Percentiles rank a stretch among this genome's conserved stretches.
Evolutionary conservation across 2,329 filamentous ascomycete genomes (phyloP).

Genomic region (Neofusicoccum ribis): DNA sequence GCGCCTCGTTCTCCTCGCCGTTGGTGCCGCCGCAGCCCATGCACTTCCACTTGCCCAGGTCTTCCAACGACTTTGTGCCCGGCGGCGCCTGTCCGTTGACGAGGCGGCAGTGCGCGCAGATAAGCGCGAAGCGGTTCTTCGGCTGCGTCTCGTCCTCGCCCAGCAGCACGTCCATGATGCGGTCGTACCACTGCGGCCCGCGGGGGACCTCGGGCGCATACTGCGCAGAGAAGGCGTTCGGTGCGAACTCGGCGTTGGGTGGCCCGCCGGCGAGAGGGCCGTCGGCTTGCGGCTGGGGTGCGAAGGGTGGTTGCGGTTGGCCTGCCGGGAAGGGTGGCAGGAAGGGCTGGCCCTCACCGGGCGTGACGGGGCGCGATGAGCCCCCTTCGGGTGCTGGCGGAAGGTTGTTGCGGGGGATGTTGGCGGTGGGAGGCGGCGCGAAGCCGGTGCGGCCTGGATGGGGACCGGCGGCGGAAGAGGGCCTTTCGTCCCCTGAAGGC

Average conservation of each 20-base stretch:
- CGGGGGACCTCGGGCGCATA: slow-evolving; percentile 30
- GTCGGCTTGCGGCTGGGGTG: not conserved
- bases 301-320: slow-evolving; percentile 22
- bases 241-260: slow-evolving; percentile 66
- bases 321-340: slow-evolving; percentile 21
- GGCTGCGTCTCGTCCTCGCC: slow-evolving; percentile 93
- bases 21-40: slow-evolving; percentile 81
- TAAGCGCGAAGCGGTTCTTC: slow-evolving; percentile 85
- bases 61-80: slow-evolving; percentile 72
- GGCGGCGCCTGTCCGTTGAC: slow-evolving; percentile 97
- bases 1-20: slow-evolving; percentile 75
- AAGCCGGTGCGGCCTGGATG: slow-evolving; percentile 51
- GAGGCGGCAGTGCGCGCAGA: slow-evolving; percentile 78
- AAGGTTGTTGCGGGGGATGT: slow-evolving; percentile 49
- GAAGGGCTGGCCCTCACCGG: slow-evolving; percentile 8
- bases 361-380: slow-evolving; percentile 34
- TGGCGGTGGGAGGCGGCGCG: slow-evolving; percentile 64
- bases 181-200: slow-evolving; percentile 85
- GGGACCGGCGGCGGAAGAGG: not conserved
- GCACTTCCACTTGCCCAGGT: slow-evolving; percentile 86
- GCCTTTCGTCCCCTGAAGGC: slow-evolving; percentile 27
- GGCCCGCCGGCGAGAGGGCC: not conserved
- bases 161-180: slow-evolving; percentile 85
- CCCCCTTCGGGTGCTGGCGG: slow-evolving; percentile 23
- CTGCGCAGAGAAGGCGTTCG: slow-evolving; percentile 65